Evolutionary conservation across 495 filamentous ascomycete genomes (phyloP), one percentile per base, ranked within the genome.

Genomic region (Chlorociboria aeruginascens): DNA sequence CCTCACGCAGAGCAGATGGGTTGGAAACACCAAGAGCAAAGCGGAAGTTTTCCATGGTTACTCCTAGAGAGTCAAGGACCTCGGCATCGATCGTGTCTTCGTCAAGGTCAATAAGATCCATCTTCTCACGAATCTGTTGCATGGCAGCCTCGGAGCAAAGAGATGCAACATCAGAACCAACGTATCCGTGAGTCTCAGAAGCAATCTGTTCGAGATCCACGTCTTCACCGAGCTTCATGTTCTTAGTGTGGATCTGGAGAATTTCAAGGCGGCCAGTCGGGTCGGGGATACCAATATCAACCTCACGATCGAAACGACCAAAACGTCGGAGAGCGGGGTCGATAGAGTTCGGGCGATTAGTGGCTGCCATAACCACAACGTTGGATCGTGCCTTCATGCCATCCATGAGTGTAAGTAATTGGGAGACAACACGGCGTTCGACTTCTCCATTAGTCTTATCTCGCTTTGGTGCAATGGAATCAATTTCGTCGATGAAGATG

Each of bases 81-180:
- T 98, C 92, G 43, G 92, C 93, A 62, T 98, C 92, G 50, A 98
- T 97, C 41, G 92, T 98, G 58, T 98, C 92, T 67, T 98, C 92
- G 56, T 98, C 93, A 35, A 98, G 79, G 66, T 98, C 92, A 54
- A 98, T 98, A 53, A 98, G 80, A 64, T 98, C 92, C 92, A 98
- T 98, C 83, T 98, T 98, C 73, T 98, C 92, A 70, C 92, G 88
- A 63, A 98, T 98, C 70, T 97, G 93, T 69, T 98, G 93, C 92
- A 98, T 97, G 48, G 92, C 92, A 64, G 93, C 92, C 68, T 98
- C 92, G 9, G 92, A 97, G 72, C 92, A 98, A 48, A 98, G 83
- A n/a, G 92, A 94, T 34, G 92, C 92, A 63, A 98, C 69, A 82
- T 98, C 92, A 32, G 92, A 97, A 70, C 92, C 92, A 64, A 98